These are phyloP conservation scores for Flaveria brownii DNA, from an alignment of 129 eudicot genomes.

Conservation along the genomic window DNA sequence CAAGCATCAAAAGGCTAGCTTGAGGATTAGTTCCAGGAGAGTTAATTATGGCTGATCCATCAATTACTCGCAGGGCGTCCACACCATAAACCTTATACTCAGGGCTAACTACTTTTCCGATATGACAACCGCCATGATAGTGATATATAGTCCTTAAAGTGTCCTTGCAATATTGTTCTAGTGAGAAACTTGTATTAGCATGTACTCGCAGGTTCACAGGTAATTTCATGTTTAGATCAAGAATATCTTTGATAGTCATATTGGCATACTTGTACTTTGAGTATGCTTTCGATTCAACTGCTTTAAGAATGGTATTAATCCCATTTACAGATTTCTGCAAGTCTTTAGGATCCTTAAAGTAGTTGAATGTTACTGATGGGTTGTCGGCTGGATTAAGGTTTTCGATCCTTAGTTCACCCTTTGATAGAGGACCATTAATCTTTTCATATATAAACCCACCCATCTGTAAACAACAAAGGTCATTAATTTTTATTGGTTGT, in stretches of 20 bases:
- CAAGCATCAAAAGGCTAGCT: constrained; percentile 82
- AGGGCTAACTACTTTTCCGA: constrained; percentile 58
- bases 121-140: constrained; percentile 76
- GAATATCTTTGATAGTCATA: not conserved
- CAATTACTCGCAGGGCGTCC: constrained; percentile 56
- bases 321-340: constrained; percentile 11
- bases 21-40: constrained; percentile 51
- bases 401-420: not conserved
- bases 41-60: constrained; percentile 80
- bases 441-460: constrained; percentile 7
- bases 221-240: constrained; percentile 7
- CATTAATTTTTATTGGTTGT: not conserved
- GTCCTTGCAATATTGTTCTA: constrained; percentile 66
- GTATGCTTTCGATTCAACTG: not conserved
- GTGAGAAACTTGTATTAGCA: constrained; percentile 30
- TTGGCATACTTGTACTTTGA: constrained; percentile 13
- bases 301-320: not conserved
- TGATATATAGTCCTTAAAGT: constrained; percentile 77
- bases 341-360: not conserved
- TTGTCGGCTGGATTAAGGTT: constrained; percentile 5
- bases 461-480: constrained; percentile 1
- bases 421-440: not conserved
- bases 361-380: constrained; percentile 9
- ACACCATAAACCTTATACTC: constrained; percentile 68
- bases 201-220: not conserved